Conservation (phyloP, 441 rosid genomes). For the Eruca vesicaria region DNA sequence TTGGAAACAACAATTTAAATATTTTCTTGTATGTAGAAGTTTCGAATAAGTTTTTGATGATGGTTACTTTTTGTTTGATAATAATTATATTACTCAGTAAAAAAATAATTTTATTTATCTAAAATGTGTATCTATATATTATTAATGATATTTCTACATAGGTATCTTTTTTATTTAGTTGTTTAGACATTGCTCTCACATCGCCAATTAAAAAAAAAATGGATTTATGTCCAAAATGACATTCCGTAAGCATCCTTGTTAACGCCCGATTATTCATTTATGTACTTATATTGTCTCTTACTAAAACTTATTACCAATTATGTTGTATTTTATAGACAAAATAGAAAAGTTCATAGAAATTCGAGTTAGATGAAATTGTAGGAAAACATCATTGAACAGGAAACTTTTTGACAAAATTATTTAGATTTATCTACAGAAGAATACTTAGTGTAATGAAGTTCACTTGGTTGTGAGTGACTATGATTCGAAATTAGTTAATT, state of each 20-base stretch:
- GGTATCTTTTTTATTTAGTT: neutral
- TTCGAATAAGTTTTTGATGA: neutral
- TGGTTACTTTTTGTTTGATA: neutral
- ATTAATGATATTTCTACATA: neutral
- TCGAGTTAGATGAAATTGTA: conserved; percentile 17
- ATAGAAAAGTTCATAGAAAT: conserved; percentile 4
- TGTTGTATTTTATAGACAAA: neutral
- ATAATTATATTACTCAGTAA: too few species aligned
- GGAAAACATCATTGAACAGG: conserved; percentile 26
- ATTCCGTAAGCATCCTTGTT: neutral
- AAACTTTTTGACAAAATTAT: conserved; percentile 1
- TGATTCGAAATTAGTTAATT: conserved; percentile 17
- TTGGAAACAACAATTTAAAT: neutral
- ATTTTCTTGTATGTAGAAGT: neutral
- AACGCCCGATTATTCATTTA: neutral
- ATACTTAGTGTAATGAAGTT: conserved; percentile 30
- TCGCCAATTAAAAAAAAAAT: conserved; percentile 4
- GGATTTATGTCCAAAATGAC: conserved; percentile 8
- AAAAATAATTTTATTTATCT: neutral
- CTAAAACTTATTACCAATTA: neutral
- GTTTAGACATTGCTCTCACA: conserved; percentile 8
- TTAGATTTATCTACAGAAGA: conserved; percentile 17
- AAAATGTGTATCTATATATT: neutral
- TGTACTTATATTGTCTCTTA: conserved; percentile 1
- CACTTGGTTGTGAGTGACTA: conserved; percentile 21